Percentiles rank a stretch among this genome's conserved stretches.
These are phyloP conservation scores for Penicillium macrosclerotiorum DNA, from an alignment of 495 filamentous ascomycete species.

Conservation along the genomic window DNA sequence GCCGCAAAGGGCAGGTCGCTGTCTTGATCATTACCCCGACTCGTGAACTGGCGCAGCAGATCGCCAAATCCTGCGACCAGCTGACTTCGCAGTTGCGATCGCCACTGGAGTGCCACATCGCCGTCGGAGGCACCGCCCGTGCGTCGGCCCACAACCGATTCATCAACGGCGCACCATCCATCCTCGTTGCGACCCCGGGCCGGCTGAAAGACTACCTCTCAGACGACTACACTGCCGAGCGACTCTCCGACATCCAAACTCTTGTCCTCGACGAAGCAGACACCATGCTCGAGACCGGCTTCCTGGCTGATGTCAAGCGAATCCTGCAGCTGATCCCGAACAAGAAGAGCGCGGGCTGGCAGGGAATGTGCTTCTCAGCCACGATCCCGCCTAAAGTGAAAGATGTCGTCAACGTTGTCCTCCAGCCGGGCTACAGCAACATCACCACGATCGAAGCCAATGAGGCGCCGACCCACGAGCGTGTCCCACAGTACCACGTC, in stretches of 20 bases:
- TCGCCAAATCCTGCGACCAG: conserved; percentile 56
- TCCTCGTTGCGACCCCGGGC: conserved; percentile 64
- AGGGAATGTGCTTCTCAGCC: conserved; percentile 72
- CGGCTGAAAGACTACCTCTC: conserved; percentile 61
- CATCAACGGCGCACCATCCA: conserved; percentile 46
- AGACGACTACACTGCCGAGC: conserved; percentile 39
- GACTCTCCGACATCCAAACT: conserved; percentile 52
- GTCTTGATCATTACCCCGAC: conserved; percentile 66
- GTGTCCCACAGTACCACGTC: conserved; percentile 60
- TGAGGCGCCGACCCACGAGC: conserved; percentile 59
- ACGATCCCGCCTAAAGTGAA: conserved; percentile 63
- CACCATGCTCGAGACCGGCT: conserved; percentile 62
- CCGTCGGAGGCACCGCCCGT: conserved; percentile 52
- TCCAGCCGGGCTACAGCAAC: conserved; percentile 53
- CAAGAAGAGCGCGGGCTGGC: conserved; percentile 59
- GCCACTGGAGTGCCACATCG: conserved; percentile 49
- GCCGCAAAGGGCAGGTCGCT: conserved; percentile 49
- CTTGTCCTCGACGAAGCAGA: conserved; percentile 68
- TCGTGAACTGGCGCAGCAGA: conserved; percentile 64
- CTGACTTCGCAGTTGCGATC: conserved; percentile 42
- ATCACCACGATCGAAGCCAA: conserved; percentile 62
- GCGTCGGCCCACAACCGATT: conserved; percentile 46
- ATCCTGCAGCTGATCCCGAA: conserved; percentile 57
- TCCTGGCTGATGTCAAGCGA: conserved; percentile 55
- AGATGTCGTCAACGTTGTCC: conserved; percentile 57